Evolutionary conservation across 2,329 filamentous ascomycete species (phyloP).

Genomic region (Myriosclerotinia duriaeana): DNA sequence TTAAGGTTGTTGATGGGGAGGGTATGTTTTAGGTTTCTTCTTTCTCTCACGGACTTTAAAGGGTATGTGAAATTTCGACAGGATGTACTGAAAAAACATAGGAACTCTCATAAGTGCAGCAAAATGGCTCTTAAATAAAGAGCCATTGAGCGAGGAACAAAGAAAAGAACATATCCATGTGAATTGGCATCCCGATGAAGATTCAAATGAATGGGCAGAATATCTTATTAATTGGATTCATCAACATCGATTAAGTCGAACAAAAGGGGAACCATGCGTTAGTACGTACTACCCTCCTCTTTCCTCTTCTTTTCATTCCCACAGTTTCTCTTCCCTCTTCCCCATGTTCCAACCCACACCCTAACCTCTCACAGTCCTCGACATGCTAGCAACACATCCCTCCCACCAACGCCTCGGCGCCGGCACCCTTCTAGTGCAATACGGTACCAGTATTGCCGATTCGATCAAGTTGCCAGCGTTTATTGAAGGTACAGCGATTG

Average conservation of each 20-base stretch:
- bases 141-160: slow-evolving; percentile 24
- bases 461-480: slow-evolving; percentile 20
- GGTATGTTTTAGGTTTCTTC: slow-evolving; percentile 7
- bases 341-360: background rate
- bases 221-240: slow-evolving; percentile 26
- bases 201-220: slow-evolving; percentile 29
- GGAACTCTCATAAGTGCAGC: slow-evolving; percentile 20
- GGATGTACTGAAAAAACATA: background rate
- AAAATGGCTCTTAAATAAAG: slow-evolving; percentile 15
- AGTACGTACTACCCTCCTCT: slow-evolving; percentile 21
- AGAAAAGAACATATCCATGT: slow-evolving; percentile 26
- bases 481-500: slow-evolving; percentile 26
- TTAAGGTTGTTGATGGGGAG: slow-evolving; percentile 30
- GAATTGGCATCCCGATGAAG: slow-evolving; percentile 29
- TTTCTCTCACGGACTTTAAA: background rate
- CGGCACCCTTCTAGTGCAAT: slow-evolving; percentile 43
- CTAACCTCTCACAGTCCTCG: slow-evolving; percentile 35
- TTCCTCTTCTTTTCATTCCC: background rate
- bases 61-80: no score
- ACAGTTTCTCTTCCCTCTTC: background rate
- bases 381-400: slow-evolving; percentile 42
- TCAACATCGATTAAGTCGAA: slow-evolving; percentile 24
- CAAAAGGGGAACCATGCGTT: slow-evolving; percentile 26
- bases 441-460: slow-evolving; percentile 42
- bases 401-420: slow-evolving; percentile 42